These are phyloP conservation scores for Mycoemilia scoparia DNA, from an alignment of 192 early-diverging fungal genomes.

Conservation along the genomic window DNA sequence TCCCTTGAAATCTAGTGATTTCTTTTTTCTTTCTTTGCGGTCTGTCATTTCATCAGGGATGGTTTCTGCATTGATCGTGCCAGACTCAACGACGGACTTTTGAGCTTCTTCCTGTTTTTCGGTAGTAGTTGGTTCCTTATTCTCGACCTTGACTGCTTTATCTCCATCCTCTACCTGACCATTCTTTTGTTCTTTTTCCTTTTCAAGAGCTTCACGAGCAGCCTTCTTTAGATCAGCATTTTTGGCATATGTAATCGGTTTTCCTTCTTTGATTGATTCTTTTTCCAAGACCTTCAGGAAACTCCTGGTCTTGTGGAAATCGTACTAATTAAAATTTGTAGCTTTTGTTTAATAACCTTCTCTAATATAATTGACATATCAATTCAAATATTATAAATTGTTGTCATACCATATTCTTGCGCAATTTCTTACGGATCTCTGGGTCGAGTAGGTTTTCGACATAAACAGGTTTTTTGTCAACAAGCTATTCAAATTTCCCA, in stretches of 20 bases:
- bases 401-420: too few relatives aligned
- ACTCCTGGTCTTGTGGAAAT: too few relatives aligned
- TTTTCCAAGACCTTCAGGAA: background rate
- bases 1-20: constrained; percentile 49
- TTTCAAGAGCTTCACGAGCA: constrained; percentile 12
- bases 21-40: constrained; percentile 2
- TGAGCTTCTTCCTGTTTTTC: constrained; percentile 5
- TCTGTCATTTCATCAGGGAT: too few relatives aligned
- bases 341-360: too few relatives aligned
- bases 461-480: too few relatives aligned
- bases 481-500: too few relatives aligned
- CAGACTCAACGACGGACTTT: constrained; percentile 25
- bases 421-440: too few relatives aligned
- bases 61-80: too few relatives aligned
- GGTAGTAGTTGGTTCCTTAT: constrained; percentile 3
- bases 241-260: constrained; percentile 38
- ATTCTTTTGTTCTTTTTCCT: constrained; percentile 8
- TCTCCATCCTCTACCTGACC: background rate
- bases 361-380: too few relatives aligned
- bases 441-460: too few relatives aligned
- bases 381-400: too few relatives aligned
- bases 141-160: constrained; percentile 6
- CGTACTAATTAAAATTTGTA: too few relatives aligned
- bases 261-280: constrained; percentile 9
- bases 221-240: constrained; percentile 2